Conservation (phyloP, 306 rosid genomes). For the Castanea sativa region DNA sequence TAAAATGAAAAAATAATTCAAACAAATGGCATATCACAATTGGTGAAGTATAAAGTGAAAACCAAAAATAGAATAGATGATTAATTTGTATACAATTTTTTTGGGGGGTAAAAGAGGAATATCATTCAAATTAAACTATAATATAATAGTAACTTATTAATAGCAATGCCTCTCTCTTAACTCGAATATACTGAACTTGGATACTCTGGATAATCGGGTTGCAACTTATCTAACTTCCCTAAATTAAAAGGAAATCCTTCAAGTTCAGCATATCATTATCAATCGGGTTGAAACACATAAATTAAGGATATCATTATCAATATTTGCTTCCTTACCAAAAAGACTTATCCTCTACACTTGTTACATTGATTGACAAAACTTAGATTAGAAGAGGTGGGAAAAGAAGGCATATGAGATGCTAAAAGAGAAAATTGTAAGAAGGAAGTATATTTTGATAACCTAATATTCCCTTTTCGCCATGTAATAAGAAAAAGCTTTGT, state of each 20-base stretch:
- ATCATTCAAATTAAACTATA: too few species aligned
- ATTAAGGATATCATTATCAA: constrained; percentile 52
- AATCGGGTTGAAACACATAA: constrained; percentile 41
- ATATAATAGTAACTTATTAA: constrained; percentile 54
- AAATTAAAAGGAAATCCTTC: constrained; percentile 53
- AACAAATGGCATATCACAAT: too few species aligned
- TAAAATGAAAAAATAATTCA: too few species aligned
- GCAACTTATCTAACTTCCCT: constrained; percentile 64
- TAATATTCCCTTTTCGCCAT: too few species aligned
- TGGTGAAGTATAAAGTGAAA: too few species aligned
- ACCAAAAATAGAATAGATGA: too few species aligned
- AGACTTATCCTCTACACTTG: constrained; percentile 80
- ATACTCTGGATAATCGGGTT: constrained; percentile 41
- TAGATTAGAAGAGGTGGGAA: neutral
- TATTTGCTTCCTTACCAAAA: constrained; percentile 43
- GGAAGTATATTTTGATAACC: neutral
- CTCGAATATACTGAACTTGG: constrained; percentile 44
- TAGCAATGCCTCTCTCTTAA: constrained; percentile 49
- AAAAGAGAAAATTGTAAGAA: neutral
- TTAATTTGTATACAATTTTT: too few species aligned
- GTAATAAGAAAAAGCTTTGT: neutral
- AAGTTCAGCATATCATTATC: neutral
- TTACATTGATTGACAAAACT: constrained; percentile 2
- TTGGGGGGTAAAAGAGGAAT: too few species aligned
- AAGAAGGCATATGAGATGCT: neutral